Conservation (phyloP, 2,329 filamentous ascomycete genomes). For the Aureobasidium subglaciale region DNA sequence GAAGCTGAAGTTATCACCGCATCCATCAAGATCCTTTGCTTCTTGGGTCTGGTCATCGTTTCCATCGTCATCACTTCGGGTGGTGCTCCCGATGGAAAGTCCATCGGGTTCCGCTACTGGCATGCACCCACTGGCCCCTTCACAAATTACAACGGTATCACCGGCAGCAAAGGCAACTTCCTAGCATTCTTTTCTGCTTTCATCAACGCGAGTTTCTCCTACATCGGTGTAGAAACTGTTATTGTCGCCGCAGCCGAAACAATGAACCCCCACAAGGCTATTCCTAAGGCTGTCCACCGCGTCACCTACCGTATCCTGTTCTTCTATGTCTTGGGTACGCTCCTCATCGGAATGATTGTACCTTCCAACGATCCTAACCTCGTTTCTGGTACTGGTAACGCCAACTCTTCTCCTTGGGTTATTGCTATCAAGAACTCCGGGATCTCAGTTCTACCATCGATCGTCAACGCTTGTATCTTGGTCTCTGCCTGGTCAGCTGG, state of each 20-base stretch:
- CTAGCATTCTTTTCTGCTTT: constrained; percentile 25
- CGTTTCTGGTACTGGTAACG: constrained; percentile 39
- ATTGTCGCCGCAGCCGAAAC: constrained; percentile 50
- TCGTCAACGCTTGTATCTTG: constrained; percentile 72
- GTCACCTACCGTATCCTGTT: constrained; percentile 49
- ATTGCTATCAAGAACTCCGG: constrained; percentile 64
- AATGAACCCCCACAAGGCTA: constrained; percentile 42
- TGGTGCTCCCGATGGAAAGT: constrained; percentile 32
- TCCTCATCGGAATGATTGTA: constrained; percentile 55
- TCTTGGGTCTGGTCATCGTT: constrained; percentile 33
- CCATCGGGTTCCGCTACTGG: constrained; percentile 24
- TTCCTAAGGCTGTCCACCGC: constrained; percentile 46
- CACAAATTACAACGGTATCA: constrained; percentile 22
- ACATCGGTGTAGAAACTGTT: constrained; percentile 47
- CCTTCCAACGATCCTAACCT: constrained; percentile 44
- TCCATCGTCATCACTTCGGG: constrained; percentile 33
- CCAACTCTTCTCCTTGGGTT: constrained; percentile 52
- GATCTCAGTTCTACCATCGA: constrained; percentile 58
- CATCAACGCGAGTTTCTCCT: constrained; percentile 41
- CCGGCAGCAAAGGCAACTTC: constrained; percentile 29
- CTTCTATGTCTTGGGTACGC: constrained; percentile 50
- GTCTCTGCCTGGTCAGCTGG: constrained; percentile 63
- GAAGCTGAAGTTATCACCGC: constrained; percentile 19
- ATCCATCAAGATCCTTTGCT: constrained; percentile 31
- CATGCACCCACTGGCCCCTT: constrained; percentile 23